phyloP scores from a whole-genome alignment of 805 yeast species.

The Metschnikowia similis region DNA sequence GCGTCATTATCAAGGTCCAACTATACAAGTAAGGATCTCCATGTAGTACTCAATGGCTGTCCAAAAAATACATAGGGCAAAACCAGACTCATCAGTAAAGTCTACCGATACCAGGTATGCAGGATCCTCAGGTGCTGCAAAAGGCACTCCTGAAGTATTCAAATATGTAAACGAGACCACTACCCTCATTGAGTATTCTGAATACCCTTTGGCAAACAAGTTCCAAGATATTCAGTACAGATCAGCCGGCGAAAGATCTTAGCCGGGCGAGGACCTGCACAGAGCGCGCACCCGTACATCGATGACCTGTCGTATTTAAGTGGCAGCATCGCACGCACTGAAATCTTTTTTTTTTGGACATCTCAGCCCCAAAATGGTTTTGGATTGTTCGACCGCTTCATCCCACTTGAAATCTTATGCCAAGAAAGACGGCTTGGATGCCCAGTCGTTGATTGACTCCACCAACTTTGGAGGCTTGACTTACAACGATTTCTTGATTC shows the following conservation, averaged over 20 bases:
- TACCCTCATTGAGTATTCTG: neutral
- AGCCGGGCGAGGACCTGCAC: neutral
- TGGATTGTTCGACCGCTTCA: conserved; percentile 56
- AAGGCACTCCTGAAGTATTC: too few relatives aligned
- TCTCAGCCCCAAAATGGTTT: conserved; percentile 35
- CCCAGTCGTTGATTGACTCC: conserved; percentile 84
- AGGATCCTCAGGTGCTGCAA: too few relatives aligned
- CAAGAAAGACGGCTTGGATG: conserved; percentile 80
- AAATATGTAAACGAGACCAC: neutral
- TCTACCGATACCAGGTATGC: too few relatives aligned
- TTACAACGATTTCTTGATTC: conserved; percentile 90
- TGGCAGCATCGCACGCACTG: conserved; percentile 2
- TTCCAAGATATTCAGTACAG: too few relatives aligned
- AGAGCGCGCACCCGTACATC: conserved; percentile 1
- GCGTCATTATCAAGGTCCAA: too few relatives aligned
- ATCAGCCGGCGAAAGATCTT: too few relatives aligned
- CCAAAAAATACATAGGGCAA: too few relatives aligned
- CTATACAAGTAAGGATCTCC: too few relatives aligned
- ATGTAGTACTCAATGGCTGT: too few relatives aligned
- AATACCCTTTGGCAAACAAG: too few relatives aligned
- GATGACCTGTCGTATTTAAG: neutral
- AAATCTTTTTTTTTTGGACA: conserved; percentile 38
- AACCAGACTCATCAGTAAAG: too few relatives aligned
- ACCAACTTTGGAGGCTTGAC: conserved; percentile 91
- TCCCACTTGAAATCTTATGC: conserved; percentile 62